Percentiles rank a stretch among this genome's conserved stretches.
These are phyloP conservation scores for Boechera retrofracta DNA, from an alignment of 345 rosid species.

Conservation along the genomic window DNA sequence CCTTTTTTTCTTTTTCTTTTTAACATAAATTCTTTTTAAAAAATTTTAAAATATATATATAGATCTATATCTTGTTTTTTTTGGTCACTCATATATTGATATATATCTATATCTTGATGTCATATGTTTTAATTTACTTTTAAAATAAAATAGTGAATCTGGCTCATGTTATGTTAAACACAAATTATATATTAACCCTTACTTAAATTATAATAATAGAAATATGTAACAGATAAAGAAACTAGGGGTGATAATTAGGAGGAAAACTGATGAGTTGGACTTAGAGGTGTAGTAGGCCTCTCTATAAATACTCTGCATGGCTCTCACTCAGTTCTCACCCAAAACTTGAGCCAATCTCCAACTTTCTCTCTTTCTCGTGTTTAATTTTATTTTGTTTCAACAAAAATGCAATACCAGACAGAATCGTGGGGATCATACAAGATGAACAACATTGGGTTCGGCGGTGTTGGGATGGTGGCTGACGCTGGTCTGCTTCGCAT, in stretches of 20 bases:
- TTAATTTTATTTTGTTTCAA: neutral
- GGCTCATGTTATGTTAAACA: neutral
- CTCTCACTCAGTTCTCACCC: slow-evolving; percentile 37
- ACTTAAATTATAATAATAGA: no score
- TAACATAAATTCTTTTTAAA: no score
- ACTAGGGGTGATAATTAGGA: neutral
- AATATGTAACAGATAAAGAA: neutral
- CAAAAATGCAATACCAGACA: slow-evolving; percentile 61
- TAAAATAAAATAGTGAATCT: neutral
- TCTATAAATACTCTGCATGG: slow-evolving; percentile 58
- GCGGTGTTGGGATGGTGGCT: slow-evolving; percentile 14
- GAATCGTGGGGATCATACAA: slow-evolving; percentile 61
- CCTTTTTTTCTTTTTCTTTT: no score
- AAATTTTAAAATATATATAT: no score
- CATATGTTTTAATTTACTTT: neutral
- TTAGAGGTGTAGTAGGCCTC: slow-evolving; percentile 6
- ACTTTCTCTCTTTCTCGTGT: slow-evolving; percentile 8
- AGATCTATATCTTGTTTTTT: no score
- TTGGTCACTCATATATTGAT: neutral
- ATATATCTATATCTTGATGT: slow-evolving; percentile 28
- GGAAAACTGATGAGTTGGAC: neutral
- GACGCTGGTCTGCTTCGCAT: slow-evolving; percentile 60
- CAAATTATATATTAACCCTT: neutral
- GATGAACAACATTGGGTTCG: slow-evolving; percentile 39
- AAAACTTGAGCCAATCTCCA: neutral